Evolutionary conservation across 257 asterid genomes (phyloP), one percentile per base, ranked within the genome.

Genomic region (Gardenia jasminoides): DNA sequence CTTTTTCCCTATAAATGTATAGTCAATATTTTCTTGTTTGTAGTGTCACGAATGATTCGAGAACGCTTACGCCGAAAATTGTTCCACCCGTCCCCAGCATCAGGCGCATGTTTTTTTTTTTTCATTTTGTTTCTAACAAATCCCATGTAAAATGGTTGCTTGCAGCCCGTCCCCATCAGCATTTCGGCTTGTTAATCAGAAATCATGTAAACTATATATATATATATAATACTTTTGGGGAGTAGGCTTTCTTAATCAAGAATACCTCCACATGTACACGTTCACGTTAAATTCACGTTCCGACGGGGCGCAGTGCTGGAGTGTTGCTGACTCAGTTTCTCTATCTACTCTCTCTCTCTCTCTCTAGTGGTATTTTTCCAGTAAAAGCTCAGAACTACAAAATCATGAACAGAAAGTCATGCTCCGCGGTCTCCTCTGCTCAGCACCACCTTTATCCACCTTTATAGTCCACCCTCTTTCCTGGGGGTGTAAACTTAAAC

Each of bases 361-460:
- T n/a, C n/a, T n/a, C n/a, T n/a, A n/a, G n/a, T n/a, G n/a, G n/a
- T n/a, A n/a, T n/a, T n/a, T n/a, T n/a, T 28, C 3, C 39, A 36
- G 17, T 1, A 36, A 67, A 3, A 16, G 19, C 10, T 5, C 19
- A 16, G n/a, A 13, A 12, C 19, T 1, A 48, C 12, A 20, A 47
- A 64, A 43, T 31, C 46, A 79, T 71, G 82, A 62, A 62, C 78
- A 72, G 47, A 62, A 62, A 62, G 62, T 31, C 82, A 72, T 59
- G 43, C 78, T 74, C 75, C 69, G 46, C 56, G 50, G 66, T 73
- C 75, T 80, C 54, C 70, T 66, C 79, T 36, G 31, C 43, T 50
- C 44, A 47, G 1, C 48, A 46, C 0, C 48, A 46, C 19, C 65
- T 46, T 33, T 65, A n/a, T 75, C 0, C 48, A 46, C 19, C 65